Percentiles rank a stretch among this genome's conserved stretches.
Conservation (phyloP, 73 alveolate species). For the Paramecium caudatum region DNA sequence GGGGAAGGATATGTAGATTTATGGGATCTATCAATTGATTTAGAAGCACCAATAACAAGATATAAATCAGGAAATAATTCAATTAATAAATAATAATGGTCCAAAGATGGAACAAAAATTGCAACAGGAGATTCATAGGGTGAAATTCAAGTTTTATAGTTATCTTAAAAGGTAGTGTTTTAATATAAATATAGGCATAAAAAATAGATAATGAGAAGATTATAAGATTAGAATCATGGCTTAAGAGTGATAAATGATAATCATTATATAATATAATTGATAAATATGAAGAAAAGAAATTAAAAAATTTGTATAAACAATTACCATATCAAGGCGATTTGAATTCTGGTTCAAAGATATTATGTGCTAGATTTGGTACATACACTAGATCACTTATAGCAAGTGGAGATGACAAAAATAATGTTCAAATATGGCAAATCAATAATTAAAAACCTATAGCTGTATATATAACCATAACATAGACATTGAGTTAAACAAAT, state of each 20-base stretch:
- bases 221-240: neutral
- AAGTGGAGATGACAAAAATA: constrained; percentile 71
- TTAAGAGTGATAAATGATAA: constrained; percentile 56
- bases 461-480: neutral
- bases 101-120: constrained; percentile 92
- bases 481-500: constrained; percentile 31
- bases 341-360: neutral
- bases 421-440: constrained; percentile 56
- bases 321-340: constrained; percentile 1
- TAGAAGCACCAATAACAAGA: constrained; percentile 87
- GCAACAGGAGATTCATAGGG: constrained; percentile 95
- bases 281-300: constrained; percentile 53
- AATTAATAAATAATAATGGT: constrained; percentile 91
- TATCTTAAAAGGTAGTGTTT: neutral
- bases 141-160: constrained; percentile 76
- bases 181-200: constrained; percentile 22
- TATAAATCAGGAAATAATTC: constrained; percentile 84
- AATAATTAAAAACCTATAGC: constrained; percentile 19
- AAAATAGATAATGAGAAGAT: constrained; percentile 32
- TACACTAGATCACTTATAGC: constrained; percentile 45
- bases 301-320: constrained; percentile 22
- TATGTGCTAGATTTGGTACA: constrained; percentile 72
- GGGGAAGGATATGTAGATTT: constrained; percentile 95
- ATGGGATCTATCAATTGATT: constrained; percentile 94
- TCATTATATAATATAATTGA: neutral